Evolutionary conservation across 2,329 filamentous ascomycete genomes (phyloP).

Genomic region (Pseudocercospora vitis): DNA sequence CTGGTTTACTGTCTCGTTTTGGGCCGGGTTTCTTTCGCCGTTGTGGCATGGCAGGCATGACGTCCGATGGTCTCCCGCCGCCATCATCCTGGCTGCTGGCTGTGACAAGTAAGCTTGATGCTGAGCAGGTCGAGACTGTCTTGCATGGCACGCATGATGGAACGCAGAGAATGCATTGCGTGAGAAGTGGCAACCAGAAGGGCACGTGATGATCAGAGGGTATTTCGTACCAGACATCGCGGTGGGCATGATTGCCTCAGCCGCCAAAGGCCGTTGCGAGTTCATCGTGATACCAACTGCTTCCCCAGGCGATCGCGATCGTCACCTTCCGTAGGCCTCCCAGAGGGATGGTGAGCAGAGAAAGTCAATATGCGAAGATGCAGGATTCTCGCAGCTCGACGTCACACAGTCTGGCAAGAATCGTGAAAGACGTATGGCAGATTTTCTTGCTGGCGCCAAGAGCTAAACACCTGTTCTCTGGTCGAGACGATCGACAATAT

Average conservation of each 20-base stretch:
- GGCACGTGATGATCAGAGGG: conserved; percentile 3
- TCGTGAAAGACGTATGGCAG: background rate
- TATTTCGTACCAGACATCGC: conserved; percentile 20
- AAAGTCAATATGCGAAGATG: conserved; percentile 1
- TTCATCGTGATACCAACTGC: conserved; percentile 16
- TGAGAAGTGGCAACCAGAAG: background rate
- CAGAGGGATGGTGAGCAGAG: background rate
- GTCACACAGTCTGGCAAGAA: background rate
- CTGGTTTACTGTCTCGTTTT: conserved; percentile 28
- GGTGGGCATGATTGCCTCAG: conserved; percentile 14
- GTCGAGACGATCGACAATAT: background rate
- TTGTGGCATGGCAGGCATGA: conserved; percentile 12
- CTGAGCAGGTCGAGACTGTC: background rate
- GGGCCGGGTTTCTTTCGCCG: conserved; percentile 28
- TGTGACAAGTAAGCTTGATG: conserved; percentile 16
- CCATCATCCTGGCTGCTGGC: conserved; percentile 13
- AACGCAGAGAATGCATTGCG: background rate
- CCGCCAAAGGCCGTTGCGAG: conserved; percentile 16
- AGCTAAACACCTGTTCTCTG: background rate
- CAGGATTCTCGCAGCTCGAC: background rate
- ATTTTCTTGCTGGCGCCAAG: conserved; percentile 2
- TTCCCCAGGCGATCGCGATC: background rate
- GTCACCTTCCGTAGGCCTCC: background rate
- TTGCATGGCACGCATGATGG: too few species aligned
- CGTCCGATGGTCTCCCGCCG: conserved; percentile 5